These are phyloP conservation scores for Aspergillus biplanus DNA, from an alignment of 495 filamentous ascomycete genomes.

Conservation along the genomic window DNA sequence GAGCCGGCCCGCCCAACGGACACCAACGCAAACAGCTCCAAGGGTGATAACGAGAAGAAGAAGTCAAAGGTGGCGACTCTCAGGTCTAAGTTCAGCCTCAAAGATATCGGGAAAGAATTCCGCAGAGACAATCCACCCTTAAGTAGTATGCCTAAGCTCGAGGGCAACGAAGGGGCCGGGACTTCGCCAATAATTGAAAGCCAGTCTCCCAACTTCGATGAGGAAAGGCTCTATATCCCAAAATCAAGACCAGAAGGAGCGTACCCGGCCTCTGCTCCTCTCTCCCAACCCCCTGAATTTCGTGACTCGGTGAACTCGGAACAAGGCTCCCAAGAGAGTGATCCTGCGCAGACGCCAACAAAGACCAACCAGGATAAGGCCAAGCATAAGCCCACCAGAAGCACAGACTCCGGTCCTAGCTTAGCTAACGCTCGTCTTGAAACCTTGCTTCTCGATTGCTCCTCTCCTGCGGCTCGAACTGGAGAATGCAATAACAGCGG, in stretches of 20 bases:
- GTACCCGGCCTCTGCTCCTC: slow-evolving; percentile 25
- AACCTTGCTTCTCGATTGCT: slow-evolving; percentile 23
- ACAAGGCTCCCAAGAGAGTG: slow-evolving; percentile 8
- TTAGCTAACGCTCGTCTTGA: slow-evolving; percentile 11
- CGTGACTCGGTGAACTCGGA: slow-evolving; percentile 5
- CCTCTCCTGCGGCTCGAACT: slow-evolving; percentile 24
- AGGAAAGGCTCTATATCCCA: slow-evolving; percentile 22
- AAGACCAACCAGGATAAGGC: slow-evolving; percentile 7
- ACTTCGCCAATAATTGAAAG: slow-evolving; percentile 2
- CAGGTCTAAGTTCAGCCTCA: slow-evolving; percentile 39
- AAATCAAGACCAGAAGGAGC: slow-evolving; percentile 12
- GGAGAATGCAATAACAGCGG: slow-evolving; percentile 22
- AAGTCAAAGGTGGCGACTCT: slow-evolving; percentile 33
- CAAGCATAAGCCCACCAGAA: slow-evolving; percentile 12
- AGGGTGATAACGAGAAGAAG: slow-evolving; percentile 30
- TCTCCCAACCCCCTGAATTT: slow-evolving; percentile 11
- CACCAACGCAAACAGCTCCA: slow-evolving; percentile 28
- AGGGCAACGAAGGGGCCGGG: background rate
- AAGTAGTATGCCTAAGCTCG: slow-evolving; percentile 21
- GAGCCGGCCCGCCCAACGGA: slow-evolving; percentile 18
- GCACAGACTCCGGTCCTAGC: background rate
- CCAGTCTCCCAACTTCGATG: slow-evolving; percentile 10
- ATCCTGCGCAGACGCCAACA: background rate
- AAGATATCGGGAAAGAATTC: slow-evolving; percentile 37
- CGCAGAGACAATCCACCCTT: slow-evolving; percentile 23